Percentiles rank a stretch among this genome's conserved stretches.
These are phyloP conservation scores for Blumeria hordei DNA, from an alignment of 2,329 filamentous ascomycete species.

Conservation along the genomic window DNA sequence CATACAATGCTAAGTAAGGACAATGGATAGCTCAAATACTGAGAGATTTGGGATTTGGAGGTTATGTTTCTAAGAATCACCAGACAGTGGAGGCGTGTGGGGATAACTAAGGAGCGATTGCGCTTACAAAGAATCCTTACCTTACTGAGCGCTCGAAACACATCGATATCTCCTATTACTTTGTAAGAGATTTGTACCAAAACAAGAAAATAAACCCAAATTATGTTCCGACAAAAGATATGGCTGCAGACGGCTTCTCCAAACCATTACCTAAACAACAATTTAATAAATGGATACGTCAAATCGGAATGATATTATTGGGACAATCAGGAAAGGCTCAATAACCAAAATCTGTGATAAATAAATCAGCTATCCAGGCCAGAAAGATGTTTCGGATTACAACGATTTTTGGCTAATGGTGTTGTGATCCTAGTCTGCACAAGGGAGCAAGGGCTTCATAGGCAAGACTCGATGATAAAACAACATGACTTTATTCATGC, in stretches of 20 bases:
- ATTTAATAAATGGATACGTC: not conserved
- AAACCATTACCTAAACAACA: not conserved
- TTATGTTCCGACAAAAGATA: not conserved
- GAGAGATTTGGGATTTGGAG: not conserved
- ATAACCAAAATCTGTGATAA: not conserved
- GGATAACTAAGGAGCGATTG: not conserved
- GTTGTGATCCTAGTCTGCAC: too few relatives aligned
- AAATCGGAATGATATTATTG: not conserved
- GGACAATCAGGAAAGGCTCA: not conserved
- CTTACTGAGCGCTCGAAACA: not conserved
- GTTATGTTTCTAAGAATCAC: not conserved
- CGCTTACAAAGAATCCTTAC: not conserved
- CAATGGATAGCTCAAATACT: not conserved
- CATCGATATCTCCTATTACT: not conserved
- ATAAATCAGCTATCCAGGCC: not conserved
- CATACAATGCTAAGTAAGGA: not conserved
- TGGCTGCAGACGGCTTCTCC: not conserved
- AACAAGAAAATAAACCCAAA: not conserved
- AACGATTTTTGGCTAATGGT: not conserved
- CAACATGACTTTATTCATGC: too few relatives aligned
- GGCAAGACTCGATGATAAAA: too few relatives aligned
- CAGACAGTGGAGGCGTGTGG: not conserved
- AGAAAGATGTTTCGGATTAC: not conserved
- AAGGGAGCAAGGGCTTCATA: too few relatives aligned
- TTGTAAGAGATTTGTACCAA: not conserved